Evolutionary conservation across 345 rosid genomes (phyloP), one percentile per base, ranked within the genome.

Genomic region (Trapa incisa): DNA sequence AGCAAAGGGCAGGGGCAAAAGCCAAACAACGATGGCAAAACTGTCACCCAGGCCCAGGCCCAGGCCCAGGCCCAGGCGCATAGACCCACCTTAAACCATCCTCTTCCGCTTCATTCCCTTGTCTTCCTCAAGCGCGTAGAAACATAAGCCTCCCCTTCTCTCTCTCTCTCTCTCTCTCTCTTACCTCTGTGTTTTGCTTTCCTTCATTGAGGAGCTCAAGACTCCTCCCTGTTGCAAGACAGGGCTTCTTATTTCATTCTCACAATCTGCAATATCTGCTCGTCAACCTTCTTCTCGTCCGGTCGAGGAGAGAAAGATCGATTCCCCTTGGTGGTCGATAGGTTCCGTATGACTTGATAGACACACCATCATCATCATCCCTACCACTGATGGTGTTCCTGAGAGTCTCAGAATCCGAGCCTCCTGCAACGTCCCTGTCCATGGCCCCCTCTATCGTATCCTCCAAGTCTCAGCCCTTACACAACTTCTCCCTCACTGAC

Each of bases 391-490:
- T 64, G 66, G 66, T 64, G 12, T 64, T 64, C 36, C 47, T 11
- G 13, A 22, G 47, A 15, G 36, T 12, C 22, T 67, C 70, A 6
- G 52, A 36, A 16, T 14, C 32, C 5, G 64, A 42, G 0, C 47
- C 6, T 16, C 70, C 72, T 60, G 86, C 89, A 87, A 83, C 90
- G 17, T 74, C 87, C 16, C 81, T 83, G 65, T 9, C 47, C 47
- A 38, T 38, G 47, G 48, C 66, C 22, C 17, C 66, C 22, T 38
- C 66, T 0, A 64, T 64, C 67, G 48, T 11, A 45, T 45, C 48
- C 48, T 11, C 48, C 48, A 86, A 87, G 79, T 80, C 88, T 9
- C 89, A 86, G 74, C 88, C 87, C 71, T 81, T 89, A 50, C 92
- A 89, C 80, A 82, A 86, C 77, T 92, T 87, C 73, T 74, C 90